Base-by-base conservation (phyloP, 257 asterid species). In the Ophiorrhiza pumila region DNA sequence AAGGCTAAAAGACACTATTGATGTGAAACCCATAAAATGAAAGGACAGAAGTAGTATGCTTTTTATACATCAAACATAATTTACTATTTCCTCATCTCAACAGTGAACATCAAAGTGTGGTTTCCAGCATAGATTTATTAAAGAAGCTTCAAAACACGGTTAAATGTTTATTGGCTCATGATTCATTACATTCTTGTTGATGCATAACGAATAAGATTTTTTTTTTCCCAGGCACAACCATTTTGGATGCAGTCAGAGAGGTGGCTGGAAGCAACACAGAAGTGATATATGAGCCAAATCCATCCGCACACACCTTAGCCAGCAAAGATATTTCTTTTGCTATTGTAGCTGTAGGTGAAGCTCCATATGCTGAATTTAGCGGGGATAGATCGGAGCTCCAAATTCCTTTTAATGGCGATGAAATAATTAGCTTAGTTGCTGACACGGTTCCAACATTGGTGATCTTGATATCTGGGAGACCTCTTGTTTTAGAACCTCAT, bases 381-480 rank as follows among this genome's bases (percentile, higher is more conserved):
- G 97, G 97, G 47, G 98, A 90, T 57, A 86, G 88, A 79, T 77
- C 84, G 37, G 89, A 37, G 79, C 92, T 92, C 49, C 83, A 76
- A 66, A 83, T 92, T 50, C 95, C 88, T 5, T 84, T 88, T 35
- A 80, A 84, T 42, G 95, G 96, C 70, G 69, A 86, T 64, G 89
- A 90, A 82, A 50, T 90, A 64, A 87, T 80, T 39, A 78, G 80
- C 74, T 72, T 74, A 13, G 89, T 92, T 50, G 93, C 97, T 55
- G 94, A 87, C 22, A 79, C 62, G 78, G 87, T 92, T 65, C 98
- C 96, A 0, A 90, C 96, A 1, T 74, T 92, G 78, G 88, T 80
- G 59, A 75, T 92, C 75, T 82, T 92, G 76, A 79, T 90, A 39
- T 83, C 91, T 17, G 98, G 98, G 31, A 83, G 98, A 79, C 98